Evolutionary conservation across 805 yeast species (phyloP).

Genomic region (Yarrowia alimentaria): DNA sequence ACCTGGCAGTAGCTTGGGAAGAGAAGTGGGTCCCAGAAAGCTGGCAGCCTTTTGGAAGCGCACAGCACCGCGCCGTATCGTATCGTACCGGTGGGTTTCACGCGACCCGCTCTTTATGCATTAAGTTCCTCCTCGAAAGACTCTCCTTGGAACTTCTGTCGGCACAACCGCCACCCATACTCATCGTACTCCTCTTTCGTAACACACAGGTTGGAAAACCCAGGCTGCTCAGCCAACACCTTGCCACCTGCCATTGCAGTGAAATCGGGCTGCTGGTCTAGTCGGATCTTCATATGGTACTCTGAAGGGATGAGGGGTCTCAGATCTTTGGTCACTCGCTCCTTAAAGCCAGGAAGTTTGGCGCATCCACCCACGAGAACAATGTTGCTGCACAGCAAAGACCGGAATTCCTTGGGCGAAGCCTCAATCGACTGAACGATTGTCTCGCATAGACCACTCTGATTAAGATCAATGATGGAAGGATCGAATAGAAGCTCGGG

Average conservation of each 20-base stretch:
- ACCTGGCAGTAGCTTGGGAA: too few relatives aligned
- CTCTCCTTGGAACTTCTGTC: constrained; percentile 47
- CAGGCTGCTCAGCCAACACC: constrained; percentile 43
- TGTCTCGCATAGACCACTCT: constrained; percentile 73
- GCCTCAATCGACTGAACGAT: constrained; percentile 65
- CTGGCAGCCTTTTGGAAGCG: too few relatives aligned
- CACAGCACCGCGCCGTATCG: too few relatives aligned
- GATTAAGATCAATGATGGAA: constrained; percentile 68
- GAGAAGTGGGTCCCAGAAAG: too few relatives aligned
- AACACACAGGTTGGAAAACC: constrained; percentile 46
- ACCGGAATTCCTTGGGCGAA: constrained; percentile 67
- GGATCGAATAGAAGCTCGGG: constrained; percentile 91
- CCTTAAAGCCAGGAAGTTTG: constrained; percentile 62
- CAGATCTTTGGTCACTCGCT: constrained; percentile 49
- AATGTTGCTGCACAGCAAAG: constrained; percentile 76
- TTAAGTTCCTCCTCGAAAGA: constrained; percentile 1
- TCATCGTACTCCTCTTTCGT: constrained; percentile 81
- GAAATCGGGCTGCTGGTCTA: constrained; percentile 43
- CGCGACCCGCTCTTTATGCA: too few relatives aligned
- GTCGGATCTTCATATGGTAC: constrained; percentile 35
- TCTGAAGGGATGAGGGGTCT: constrained; percentile 40
- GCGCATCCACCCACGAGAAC: constrained; percentile 81
- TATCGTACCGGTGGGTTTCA: too few relatives aligned
- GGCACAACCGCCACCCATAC: constrained; percentile 66
- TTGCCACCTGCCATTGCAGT: constrained; percentile 62